Conservation (phyloP, 768 basidiomycete genomes). For the Suillus luteus region DNA sequence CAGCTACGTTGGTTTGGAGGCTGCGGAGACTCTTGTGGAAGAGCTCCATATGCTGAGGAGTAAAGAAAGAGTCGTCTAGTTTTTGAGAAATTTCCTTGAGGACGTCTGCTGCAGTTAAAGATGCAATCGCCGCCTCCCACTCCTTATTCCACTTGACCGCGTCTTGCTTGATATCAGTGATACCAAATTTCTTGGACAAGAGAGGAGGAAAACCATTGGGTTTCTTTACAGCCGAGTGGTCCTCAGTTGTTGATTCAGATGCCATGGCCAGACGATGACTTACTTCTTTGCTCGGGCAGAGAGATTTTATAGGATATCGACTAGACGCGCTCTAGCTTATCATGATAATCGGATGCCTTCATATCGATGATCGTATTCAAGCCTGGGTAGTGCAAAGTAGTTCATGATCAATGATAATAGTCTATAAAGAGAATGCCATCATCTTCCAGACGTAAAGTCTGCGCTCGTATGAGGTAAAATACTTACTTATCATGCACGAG, state of each 20-base stretch:
- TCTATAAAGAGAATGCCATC: neutral
- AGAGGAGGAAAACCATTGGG: neutral
- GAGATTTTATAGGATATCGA: neutral
- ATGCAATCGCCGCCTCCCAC: constrained; percentile 20
- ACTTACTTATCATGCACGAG: constrained; percentile 4
- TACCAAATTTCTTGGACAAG: constrained; percentile 6
- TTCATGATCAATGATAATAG: neutral
- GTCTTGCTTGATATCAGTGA: constrained; percentile 16
- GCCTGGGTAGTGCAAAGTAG: neutral
- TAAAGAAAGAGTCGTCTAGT: neutral
- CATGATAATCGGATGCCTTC: neutral
- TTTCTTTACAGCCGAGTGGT: neutral
- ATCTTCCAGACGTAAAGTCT: neutral
- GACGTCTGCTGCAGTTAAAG: constrained; percentile 15
- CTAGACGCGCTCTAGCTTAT: neutral
- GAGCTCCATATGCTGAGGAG: neutral
- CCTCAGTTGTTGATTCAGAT: neutral
- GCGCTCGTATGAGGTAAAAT: constrained; percentile 1
- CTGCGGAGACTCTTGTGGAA: constrained; percentile 8
- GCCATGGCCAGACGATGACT: neutral
- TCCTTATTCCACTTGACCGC: constrained; percentile 22
- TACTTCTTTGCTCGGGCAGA: neutral
- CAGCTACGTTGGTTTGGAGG: neutral
- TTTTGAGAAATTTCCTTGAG: constrained; percentile 10
- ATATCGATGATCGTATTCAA: neutral